A percentile compares a stretch with the other conserved stretches of the same genome.
These are phyloP conservation scores for Colletotrichum lentis DNA, from an alignment of 2,329 filamentous ascomycete genomes.

Conservation along the genomic window DNA sequence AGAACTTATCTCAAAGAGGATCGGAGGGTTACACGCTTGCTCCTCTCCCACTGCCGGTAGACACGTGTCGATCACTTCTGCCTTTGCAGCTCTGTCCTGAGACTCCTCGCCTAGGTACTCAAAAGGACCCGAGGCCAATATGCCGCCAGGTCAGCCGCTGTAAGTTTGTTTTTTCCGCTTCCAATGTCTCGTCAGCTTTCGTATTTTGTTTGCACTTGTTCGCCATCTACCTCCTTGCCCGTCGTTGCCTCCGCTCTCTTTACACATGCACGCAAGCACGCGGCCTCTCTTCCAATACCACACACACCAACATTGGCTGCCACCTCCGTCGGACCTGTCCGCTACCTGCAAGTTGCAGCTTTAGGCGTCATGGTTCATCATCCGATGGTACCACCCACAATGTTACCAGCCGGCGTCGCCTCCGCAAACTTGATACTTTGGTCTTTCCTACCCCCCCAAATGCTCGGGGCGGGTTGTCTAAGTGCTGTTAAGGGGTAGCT, in stretches of 20 bases:
- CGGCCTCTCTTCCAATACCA: not conserved
- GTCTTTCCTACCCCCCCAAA: not conserved
- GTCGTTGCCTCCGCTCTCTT: not conserved
- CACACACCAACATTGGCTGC: not conserved
- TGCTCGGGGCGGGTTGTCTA: slow-evolving; percentile 11
- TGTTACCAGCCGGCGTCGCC: slow-evolving; percentile 3
- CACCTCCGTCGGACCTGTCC: slow-evolving; percentile 1
- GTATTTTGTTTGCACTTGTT: not conserved
- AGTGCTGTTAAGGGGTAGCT: slow-evolving; percentile 2
- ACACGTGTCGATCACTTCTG: slow-evolving; percentile 29
- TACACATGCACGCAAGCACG: slow-evolving; percentile 5
- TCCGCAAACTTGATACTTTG: slow-evolving; percentile 28
- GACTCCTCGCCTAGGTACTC: not conserved
- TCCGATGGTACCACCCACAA: slow-evolving; percentile 2
- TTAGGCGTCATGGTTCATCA: slow-evolving; percentile 29
- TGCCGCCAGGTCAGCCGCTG: slow-evolving; percentile 36
- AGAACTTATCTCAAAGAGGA: slow-evolving; percentile 29
- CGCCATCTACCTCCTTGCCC: not conserved
- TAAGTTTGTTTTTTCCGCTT: slow-evolving; percentile 23
- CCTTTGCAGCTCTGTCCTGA: not conserved
- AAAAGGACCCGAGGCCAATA: slow-evolving; percentile 6
- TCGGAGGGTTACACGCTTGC: not conserved
- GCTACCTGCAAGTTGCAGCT: slow-evolving; percentile 29
- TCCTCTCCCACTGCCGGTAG: slow-evolving; percentile 4
- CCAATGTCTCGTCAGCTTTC: slow-evolving; percentile 8